Percentiles rank a stretch among this genome's conserved stretches.
Conservation (phyloP, 2,329 filamentous ascomycete genomes). For the Madurella mycetomatis region DNA sequence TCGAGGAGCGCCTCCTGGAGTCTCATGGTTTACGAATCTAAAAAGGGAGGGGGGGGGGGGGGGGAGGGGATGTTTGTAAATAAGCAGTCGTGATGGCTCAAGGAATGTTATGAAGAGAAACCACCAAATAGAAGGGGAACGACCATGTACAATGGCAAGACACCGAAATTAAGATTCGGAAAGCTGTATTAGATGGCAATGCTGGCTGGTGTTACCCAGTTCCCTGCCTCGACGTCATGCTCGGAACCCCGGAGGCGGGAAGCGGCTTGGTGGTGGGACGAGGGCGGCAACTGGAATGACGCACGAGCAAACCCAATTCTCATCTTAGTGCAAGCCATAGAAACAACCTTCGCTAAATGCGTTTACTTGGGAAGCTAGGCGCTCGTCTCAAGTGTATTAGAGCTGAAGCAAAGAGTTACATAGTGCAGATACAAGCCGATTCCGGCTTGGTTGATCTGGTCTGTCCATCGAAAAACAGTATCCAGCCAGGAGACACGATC, state of each 20-base stretch:
- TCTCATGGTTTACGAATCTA: constrained; percentile 2
- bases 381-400: no score
- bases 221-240: neutral
- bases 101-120: neutral
- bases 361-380: no score
- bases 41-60: neutral
- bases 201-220: no score
- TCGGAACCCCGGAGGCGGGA: neutral
- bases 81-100: neutral
- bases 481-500: no score
- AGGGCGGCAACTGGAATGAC: neutral
- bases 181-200: no score
- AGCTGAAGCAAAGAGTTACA: no score
- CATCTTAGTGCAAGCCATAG: no score
- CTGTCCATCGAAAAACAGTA: no score
- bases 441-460: no score
- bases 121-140: no score
- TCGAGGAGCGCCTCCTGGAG: constrained; percentile 1
- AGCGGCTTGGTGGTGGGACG: neutral
- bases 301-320: neutral
- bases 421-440: no score
- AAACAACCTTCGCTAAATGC: no score
- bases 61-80: neutral
- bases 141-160: neutral
- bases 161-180: neutral